Conservation (phyloP, 768 basidiomycete genomes). For the Collybiopsis luxurians region DNA sequence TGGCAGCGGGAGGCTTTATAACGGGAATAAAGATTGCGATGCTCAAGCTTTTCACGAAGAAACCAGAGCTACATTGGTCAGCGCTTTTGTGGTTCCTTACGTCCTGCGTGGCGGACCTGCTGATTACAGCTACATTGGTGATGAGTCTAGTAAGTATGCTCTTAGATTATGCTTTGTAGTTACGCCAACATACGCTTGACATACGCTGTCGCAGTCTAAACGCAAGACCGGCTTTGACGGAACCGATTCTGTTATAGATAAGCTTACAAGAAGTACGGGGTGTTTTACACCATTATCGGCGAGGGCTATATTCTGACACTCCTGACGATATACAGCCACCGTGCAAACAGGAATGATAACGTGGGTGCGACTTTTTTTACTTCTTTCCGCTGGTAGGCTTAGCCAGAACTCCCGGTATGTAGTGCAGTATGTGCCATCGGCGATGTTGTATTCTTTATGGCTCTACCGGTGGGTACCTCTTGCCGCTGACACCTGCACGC, state of each 20-base stretch:
- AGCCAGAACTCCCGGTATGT: neutral
- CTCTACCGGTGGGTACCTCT: conserved; percentile 27
- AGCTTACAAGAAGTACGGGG: conserved; percentile 5
- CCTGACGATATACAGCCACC: neutral
- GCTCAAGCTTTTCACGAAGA: conserved; percentile 7
- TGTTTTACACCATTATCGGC: neutral
- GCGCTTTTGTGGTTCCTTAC: conserved; percentile 8
- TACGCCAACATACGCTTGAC: too few relatives aligned
- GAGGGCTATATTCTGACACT: too few relatives aligned
- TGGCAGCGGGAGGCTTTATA: neutral
- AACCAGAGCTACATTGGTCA: conserved; percentile 7
- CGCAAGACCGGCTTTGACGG: conserved; percentile 7
- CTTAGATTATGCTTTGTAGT: neutral
- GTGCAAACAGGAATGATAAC: conserved; percentile 9
- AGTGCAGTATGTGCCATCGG: conserved; percentile 39
- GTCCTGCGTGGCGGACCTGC: conserved; percentile 4
- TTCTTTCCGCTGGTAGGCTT: neutral
- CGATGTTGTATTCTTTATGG: conserved; percentile 41
- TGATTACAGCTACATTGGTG: conserved; percentile 5
- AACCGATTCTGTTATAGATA: conserved; percentile 7
- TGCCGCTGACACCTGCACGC: neutral
- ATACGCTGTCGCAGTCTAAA: neutral
- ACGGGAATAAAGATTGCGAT: conserved; percentile 4
- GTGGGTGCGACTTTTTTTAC: neutral
- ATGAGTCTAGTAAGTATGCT: conserved; percentile 3